A percentile compares a stretch with the other conserved stretches of the same genome.
Evolutionary conservation across 768 basidiomycete genomes (phyloP).

Genomic region (Russula sp.): DNA sequence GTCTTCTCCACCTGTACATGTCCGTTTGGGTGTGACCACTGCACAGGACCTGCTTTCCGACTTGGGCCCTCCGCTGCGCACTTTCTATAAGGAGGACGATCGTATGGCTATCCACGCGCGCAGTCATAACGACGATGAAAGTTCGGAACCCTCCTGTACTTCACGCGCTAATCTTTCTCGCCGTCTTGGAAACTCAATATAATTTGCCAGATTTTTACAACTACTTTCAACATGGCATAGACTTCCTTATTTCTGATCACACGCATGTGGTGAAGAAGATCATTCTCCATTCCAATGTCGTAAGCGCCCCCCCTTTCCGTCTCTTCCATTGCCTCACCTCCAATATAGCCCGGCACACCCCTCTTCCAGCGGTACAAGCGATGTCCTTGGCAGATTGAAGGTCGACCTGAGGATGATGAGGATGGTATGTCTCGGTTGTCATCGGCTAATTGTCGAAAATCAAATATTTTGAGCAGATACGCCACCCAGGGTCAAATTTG

Average conservation of each 20-base stretch:
- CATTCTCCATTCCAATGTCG: constrained; percentile 81
- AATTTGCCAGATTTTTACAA: constrained; percentile 72
- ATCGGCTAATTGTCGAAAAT: constrained; percentile 3
- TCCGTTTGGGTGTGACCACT: constrained; percentile 69
- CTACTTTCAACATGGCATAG: constrained; percentile 87
- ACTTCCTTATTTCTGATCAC: constrained; percentile 72
- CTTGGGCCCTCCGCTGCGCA: constrained; percentile 68
- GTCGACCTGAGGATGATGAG: constrained; percentile 74
- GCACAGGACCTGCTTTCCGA: constrained; percentile 77
- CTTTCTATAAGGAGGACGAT: constrained; percentile 86
- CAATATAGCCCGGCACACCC: constrained; percentile 70
- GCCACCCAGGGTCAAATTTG: constrained; percentile 67
- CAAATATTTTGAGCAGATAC: constrained; percentile 43
- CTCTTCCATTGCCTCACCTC: background rate
- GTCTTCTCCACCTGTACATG: constrained; percentile 43
- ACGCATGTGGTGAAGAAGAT: constrained; percentile 79
- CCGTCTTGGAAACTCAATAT: constrained; percentile 5
- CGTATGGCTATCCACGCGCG: constrained; percentile 79
- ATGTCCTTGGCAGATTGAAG: constrained; percentile 86
- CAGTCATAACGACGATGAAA: constrained; percentile 37
- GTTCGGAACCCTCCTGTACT: constrained; percentile 48
- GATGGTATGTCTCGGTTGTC: constrained; percentile 46
- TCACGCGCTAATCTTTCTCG: background rate
- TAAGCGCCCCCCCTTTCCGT: constrained; percentile 34
- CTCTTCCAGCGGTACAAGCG: constrained; percentile 88